Evolutionary conservation across 2,329 filamentous ascomycete genomes (phyloP), one percentile per base, ranked within the genome.

Genomic region (Fusarium brachygibbosum): DNA sequence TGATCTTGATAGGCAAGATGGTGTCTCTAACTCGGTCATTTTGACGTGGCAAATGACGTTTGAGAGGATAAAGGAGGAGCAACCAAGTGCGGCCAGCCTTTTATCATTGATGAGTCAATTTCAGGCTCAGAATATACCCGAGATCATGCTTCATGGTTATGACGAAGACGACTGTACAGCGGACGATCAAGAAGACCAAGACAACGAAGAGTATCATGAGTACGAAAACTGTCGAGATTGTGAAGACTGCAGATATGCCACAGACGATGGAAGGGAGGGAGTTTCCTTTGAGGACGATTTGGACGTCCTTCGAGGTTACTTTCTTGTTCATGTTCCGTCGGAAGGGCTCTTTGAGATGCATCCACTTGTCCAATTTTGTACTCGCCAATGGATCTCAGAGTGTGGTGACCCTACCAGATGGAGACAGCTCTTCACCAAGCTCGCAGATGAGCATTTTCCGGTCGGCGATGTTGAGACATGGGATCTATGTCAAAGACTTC

Each of bases 61-160:
- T 9, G 37, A 67, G 6, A 35, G 64, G 12, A 67, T 64, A 8
- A 40, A n/a, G 8, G n/a, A 2, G 0, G 35, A 46, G 14, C 37
- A 42, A 25, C 55, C 46, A 12, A 44, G 28, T 0, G 56, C 56
- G 6, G 60, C 60, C 1, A 40, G 57, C 23, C 42, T 67, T 3
- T 46, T 67, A 5, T 64, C 64, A 1, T n/a, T 67, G 1, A 64
- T 67, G 42, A 60, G 64, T n/a, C 56, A 54, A 4, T 64, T 67
- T 10, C 54, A 63, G 2, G 14, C 49, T 0, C 54, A 63, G 3
- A 49, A 53, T 1, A 63, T 66, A 9, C 63, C 59, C 0, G 41
- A 44, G 5, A 34, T 23, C 1, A 25, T 45, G 38, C 60, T 63
- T 19, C 16, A 40, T 14, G 9, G 12, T 14, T 54, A 48, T 17